Evolutionary conservation across 2,329 filamentous ascomycete species (phyloP).

Genomic region (Aspergillus sp.): DNA sequence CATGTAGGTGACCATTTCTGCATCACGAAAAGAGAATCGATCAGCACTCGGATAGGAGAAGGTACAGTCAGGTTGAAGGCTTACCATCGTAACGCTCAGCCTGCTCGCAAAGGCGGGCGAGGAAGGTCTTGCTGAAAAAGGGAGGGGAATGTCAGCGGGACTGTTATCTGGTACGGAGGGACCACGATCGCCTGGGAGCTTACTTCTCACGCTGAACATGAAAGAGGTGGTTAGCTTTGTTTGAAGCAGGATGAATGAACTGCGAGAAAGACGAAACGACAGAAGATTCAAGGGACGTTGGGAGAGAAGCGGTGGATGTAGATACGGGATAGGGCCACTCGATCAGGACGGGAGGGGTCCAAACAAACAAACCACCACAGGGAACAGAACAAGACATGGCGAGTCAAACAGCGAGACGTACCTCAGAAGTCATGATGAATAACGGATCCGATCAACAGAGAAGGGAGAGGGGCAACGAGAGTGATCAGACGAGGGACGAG

Average conservation of each 20-base stretch:
- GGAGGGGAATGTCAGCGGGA: slow-evolving; percentile 34
- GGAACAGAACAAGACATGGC: slow-evolving; percentile 27
- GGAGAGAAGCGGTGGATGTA: slow-evolving; percentile 11
- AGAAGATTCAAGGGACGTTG: background rate
- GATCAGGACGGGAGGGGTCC: background rate
- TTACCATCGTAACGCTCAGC: slow-evolving; percentile 98
- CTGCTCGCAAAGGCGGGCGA: slow-evolving; percentile 99
- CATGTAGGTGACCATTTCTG: slow-evolving; percentile 98
- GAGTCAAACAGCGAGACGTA: slow-evolving; percentile 43
- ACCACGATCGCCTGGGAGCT: slow-evolving; percentile 29
- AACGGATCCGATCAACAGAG: slow-evolving; percentile 10
- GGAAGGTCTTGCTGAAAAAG: slow-evolving; percentile 88
- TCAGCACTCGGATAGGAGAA: slow-evolving; percentile 20
- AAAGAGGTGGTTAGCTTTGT: slow-evolving; percentile 26
- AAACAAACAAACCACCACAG: slow-evolving; percentile 3
- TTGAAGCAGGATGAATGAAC: background rate
- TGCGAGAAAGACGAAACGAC: slow-evolving; percentile 2
- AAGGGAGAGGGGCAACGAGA: slow-evolving; percentile 11
- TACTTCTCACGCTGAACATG: slow-evolving; percentile 67
- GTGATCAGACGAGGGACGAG: slow-evolving; percentile 8
- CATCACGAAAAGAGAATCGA: slow-evolving; percentile 16
- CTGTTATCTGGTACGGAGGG: slow-evolving; percentile 16
- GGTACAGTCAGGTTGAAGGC: slow-evolving; percentile 20
- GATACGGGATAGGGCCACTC: background rate
- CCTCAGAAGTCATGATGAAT: slow-evolving; percentile 61